Evolutionary conservation across 2,329 filamentous ascomycete species (phyloP).

Genomic region (Aspergillus texensis): DNA sequence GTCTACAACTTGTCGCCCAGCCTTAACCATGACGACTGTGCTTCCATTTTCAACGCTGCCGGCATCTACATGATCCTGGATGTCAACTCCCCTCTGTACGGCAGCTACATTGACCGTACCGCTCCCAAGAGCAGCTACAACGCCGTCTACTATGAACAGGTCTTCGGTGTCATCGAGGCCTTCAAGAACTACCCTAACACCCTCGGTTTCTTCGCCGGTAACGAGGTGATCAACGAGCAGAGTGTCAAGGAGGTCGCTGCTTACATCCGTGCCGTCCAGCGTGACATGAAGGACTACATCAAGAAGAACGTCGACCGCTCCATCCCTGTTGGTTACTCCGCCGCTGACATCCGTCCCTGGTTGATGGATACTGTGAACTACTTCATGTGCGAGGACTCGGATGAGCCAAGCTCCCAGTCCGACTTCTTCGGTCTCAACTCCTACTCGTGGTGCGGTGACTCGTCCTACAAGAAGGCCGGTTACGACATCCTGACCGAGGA

Average conservation of each 20-base stretch:
- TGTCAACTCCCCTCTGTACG: conserved; percentile 63
- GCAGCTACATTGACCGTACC: conserved; percentile 59
- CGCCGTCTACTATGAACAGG: conserved; percentile 57
- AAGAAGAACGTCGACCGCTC: conserved; percentile 57
- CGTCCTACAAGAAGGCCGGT: conserved; percentile 56
- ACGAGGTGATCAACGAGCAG: conserved; percentile 69
- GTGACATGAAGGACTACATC: conserved; percentile 71
- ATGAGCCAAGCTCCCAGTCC: conserved; percentile 55
- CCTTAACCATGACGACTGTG: conserved; percentile 63
- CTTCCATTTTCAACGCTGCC: conserved; percentile 65
- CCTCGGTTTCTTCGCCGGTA: conserved; percentile 68
- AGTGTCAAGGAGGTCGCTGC: conserved; percentile 57
- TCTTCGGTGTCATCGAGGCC: conserved; percentile 66
- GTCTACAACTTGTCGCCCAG: conserved; percentile 65
- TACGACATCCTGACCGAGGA: conserved; percentile 61
- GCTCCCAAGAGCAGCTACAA: conserved; percentile 60
- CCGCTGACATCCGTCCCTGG: conserved; percentile 65
- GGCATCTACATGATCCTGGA: conserved; percentile 69
- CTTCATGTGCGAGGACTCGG: conserved; percentile 58
- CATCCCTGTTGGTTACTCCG: conserved; percentile 70
- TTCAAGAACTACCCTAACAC: conserved; percentile 69
- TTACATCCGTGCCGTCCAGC: conserved; percentile 64
- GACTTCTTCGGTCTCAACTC: conserved; percentile 70
- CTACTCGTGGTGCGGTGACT: conserved; percentile 69
- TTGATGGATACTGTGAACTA: conserved; percentile 64